Conservation (phyloP, 805 yeast genomes). For the Wickerhamomyces canadensis region DNA sequence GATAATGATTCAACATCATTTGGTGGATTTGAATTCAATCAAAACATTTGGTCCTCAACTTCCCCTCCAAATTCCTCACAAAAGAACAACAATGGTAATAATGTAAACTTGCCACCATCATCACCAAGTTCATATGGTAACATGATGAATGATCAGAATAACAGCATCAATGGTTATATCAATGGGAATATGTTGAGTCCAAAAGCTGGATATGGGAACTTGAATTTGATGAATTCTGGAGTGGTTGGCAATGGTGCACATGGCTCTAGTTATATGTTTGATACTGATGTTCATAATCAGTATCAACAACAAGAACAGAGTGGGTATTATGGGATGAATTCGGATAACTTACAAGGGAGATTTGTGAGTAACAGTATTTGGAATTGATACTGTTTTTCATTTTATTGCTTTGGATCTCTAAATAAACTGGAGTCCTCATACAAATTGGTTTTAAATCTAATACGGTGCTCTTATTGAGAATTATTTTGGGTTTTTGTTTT, state of each 20-base stretch:
- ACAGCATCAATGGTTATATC: no score
- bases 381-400: no score
- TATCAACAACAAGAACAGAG: not conserved
- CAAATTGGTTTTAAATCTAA: no score
- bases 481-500: no score
- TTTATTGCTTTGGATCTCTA: no score
- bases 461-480: no score
- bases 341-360: not conserved
- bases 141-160: no score
- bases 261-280: no score
- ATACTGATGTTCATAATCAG: not conserved
- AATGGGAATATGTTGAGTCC: not conserved
- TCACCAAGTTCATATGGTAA: conserved; percentile 1
- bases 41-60: conserved; percentile 10
- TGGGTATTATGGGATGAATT: conserved; percentile 1
- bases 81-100: conserved; percentile 1
- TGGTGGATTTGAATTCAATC: conserved; percentile 8
- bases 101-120: not conserved
- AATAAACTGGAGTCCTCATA: no score
- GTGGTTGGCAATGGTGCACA: not conserved
- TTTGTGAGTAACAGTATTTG: not conserved
- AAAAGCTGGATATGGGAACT: not conserved
- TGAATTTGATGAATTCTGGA: not conserved
- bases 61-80: conserved; percentile 1
- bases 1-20: conserved; percentile 4